Conservation (phyloP, 306 rosid species). For the Castanea sativa region DNA sequence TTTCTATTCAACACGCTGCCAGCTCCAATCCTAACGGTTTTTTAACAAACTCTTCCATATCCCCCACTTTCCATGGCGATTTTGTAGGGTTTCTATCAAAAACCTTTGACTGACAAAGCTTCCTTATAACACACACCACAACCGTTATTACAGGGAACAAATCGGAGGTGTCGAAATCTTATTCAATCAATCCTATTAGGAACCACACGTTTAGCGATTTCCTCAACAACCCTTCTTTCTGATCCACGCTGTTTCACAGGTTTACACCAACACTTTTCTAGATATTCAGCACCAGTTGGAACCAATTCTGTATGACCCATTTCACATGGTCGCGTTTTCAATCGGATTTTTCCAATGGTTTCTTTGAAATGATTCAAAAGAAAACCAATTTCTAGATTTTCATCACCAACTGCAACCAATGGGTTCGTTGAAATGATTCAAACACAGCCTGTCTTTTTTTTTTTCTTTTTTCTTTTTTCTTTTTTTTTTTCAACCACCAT, state of each 20-base stretch:
- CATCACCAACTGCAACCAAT: no score
- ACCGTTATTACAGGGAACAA: neutral
- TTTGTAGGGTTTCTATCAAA: neutral
- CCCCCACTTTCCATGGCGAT: neutral
- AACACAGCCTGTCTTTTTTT: no score
- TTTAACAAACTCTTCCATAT: conserved; percentile 10
- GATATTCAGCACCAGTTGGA: neutral
- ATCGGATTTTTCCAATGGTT: neutral
- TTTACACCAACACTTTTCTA: neutral
- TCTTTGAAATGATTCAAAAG: neutral
- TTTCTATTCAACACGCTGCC: neutral
- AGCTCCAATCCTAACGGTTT: conserved; percentile 16
- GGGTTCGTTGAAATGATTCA: no score
- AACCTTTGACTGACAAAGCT: neutral
- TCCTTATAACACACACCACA: neutral
- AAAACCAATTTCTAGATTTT: neutral
- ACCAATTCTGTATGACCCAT: neutral
- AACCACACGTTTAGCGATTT: neutral
- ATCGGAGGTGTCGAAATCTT: neutral
- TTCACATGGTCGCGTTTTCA: neutral
- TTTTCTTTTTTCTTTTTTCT: no score
- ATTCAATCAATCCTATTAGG: neutral
- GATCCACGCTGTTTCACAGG: neutral
- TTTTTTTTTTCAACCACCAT: neutral
- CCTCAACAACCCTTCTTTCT: neutral